These are phyloP conservation scores for Linum usitatissimum DNA, from an alignment of 345 rosid species.

Conservation along the genomic window DNA sequence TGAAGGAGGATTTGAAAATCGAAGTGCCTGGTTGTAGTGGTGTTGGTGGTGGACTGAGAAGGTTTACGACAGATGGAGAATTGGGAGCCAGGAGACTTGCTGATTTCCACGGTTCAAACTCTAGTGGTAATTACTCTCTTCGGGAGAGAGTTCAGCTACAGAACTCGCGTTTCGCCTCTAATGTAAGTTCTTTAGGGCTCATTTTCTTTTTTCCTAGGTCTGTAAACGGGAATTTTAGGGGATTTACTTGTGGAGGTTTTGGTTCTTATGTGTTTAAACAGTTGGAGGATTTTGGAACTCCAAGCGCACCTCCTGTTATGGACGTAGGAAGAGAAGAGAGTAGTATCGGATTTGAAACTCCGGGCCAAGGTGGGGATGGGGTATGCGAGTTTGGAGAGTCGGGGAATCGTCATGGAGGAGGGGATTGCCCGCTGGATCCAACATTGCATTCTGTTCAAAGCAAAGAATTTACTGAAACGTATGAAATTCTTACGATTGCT, in stretches of 20 bases:
- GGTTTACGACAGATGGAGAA: slow-evolving; percentile 44
- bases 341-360: slow-evolving; percentile 25
- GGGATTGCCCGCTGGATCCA: slow-evolving; percentile 21
- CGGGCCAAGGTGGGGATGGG: slow-evolving; percentile 22
- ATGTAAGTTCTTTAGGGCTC: slow-evolving; percentile 6
- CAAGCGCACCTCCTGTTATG: slow-evolving; percentile 85
- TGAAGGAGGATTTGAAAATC: slow-evolving; percentile 52
- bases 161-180: slow-evolving; percentile 26
- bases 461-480: slow-evolving; percentile 46
- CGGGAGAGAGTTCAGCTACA: slow-evolving; percentile 35
- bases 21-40: slow-evolving; percentile 34
- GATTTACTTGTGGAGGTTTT: neutral
- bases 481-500: slow-evolving; percentile 4
- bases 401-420: slow-evolving; percentile 17
- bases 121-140: slow-evolving; percentile 26
- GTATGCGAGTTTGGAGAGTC: slow-evolving; percentile 21
- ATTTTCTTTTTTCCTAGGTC: neutral
- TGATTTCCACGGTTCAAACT: slow-evolving; percentile 25
- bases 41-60: slow-evolving; percentile 18
- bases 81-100: slow-evolving; percentile 21
- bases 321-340: slow-evolving; percentile 39
- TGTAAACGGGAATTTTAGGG: neutral
- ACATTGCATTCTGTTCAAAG: slow-evolving; percentile 19
- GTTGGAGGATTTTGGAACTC: slow-evolving; percentile 55
- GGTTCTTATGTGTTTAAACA: slow-evolving; percentile 18